Percentiles rank a stretch among this genome's conserved stretches.
These are phyloP conservation scores for Salvia hispanica DNA, from an alignment of 257 asterid genomes.

Conservation along the genomic window DNA sequence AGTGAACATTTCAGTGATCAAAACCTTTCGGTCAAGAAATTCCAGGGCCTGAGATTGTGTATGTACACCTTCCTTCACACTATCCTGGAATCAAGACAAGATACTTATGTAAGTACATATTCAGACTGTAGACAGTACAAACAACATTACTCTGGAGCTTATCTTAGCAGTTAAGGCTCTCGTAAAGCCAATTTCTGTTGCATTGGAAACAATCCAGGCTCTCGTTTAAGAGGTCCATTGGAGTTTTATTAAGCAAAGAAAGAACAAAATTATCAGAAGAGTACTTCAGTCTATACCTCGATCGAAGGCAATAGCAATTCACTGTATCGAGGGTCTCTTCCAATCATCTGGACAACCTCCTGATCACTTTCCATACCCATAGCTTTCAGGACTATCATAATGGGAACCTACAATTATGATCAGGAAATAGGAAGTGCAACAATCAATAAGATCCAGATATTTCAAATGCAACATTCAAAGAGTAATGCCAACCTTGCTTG, in stretches of 20 bases:
- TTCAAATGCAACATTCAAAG: conserved; percentile 1
- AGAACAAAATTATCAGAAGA: conserved; percentile 18
- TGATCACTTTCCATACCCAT: conserved; percentile 99
- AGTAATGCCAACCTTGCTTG: conserved; percentile 55
- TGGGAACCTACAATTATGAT: conserved; percentile 68
- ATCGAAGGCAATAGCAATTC: conserved; percentile 88
- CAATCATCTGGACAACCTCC: conserved; percentile 97
- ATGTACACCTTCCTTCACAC: conserved; percentile 60
- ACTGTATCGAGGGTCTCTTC: conserved; percentile 92
- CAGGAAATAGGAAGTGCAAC: conserved; percentile 5
- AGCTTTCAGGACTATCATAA: conserved; percentile 88
- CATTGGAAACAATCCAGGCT: not conserved
- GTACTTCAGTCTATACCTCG: conserved; percentile 51
- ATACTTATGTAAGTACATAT: conserved; percentile 20
- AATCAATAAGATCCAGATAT: conserved; percentile 14
- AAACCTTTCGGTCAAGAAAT: conserved; percentile 81
- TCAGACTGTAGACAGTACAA: conserved; percentile 15
- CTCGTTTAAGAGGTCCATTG: conserved; percentile 16
- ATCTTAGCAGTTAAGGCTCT: conserved; percentile 20
- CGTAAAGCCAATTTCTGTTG: conserved; percentile 10
- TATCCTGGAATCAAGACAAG: conserved; percentile 63
- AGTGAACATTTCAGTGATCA: conserved; percentile 11
- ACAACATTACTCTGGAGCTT: not conserved
- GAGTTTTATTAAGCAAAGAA: not conserved
- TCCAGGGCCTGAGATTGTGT: conserved; percentile 78